Evolutionary conservation across 208 protist genomes (phyloP), one percentile per base, ranked within the genome.

Genomic region (Leishmania braziliensis): DNA sequence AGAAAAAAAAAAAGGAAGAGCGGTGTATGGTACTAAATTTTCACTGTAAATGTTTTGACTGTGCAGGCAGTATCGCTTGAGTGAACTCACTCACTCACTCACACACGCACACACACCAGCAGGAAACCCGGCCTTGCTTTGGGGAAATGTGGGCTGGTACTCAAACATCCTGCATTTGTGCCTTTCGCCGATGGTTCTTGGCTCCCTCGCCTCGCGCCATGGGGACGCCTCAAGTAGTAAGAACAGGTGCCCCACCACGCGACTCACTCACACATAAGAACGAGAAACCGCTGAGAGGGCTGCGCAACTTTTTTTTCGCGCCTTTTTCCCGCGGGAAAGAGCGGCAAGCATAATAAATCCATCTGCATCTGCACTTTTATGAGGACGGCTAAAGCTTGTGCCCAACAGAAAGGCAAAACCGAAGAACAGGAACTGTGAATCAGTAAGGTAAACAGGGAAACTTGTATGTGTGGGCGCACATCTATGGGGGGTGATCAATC

Each of bases 351-450:
- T 16, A 29, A 43, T 39, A 68, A 43, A 68, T 14, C 26, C 16
- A 43, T 68, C 63, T 68, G 18, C 29, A 29, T 68, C 16, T 43
- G 66, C 8, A 71, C 39, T 48, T 71, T 20, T 68, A 39, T 71
- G 36, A 43, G 2, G 20, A 39, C 70, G 8, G 43, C 70, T 56
- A 56, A 75, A 53, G 46, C 12, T 5, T 18, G 70, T 2, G 50
- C 20, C 2, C 48, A 62, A n/a, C 8, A 69, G 3, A 46, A 58
- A 14, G 16, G 51, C n/a, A 48, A 69, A 58, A 79, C 20, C 10
- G 43, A 65, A 43, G 62, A 83, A 46, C 43, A 46, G 43, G 43
- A 83, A 69, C 26, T 39, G 2, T 12, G 36, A 74, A 65, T 51
- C 16, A 73, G 48, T 29, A 73, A 78, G 39, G n/a, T 43, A 26